Base-by-base conservation (phyloP, 2,329 filamentous ascomycete species). In the Penicillium nordicum region DNA sequence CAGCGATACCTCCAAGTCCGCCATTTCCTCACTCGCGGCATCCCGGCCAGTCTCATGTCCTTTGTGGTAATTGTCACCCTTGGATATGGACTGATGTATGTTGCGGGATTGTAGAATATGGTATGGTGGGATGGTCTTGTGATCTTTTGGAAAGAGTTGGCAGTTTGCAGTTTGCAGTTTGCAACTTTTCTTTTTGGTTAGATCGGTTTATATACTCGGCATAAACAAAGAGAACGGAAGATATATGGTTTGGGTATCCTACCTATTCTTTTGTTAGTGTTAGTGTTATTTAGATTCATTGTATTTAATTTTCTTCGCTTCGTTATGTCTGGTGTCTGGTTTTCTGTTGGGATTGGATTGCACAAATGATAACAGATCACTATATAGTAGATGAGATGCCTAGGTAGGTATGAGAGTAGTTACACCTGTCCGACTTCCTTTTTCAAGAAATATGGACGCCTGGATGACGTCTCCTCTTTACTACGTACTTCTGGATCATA, bases 11-110 rank as follows among this genome's bases (percentile, higher is more conserved):
- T 99, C 52, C 82, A 88, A 58, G 95, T 99, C 50, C 89, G 89
- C 70, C 94, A 99, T 73, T 99, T 99, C 75, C 88, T 99, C 68
- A 95, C 89, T 50, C 82, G 92, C n/a, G 94, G 94, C 69, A 85
- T 99, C 37, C 93, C 94, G 0, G 87, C 89, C 69, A 95, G 89
- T 74, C 72, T 97, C 36, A 80, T 97, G 53, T 87, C 92, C 0
- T 88, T 96, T 64, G 73, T 81, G 0, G 89, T 99, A 10, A 87
- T 97, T 41, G 82, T 97, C 29, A 93, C 91, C 0, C 77, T 99
- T 41, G 95, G 94, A 0, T 99, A 97, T 75, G 91, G 88, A 2
- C 80, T 95, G 62, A 97, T 97, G 92, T 81, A 88, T 62, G 80
- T 91, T 48, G 87, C 84, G 11, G 86, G 87, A 0, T 80, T 91